phyloP scores from a whole-genome alignment of 2,329 filamentous ascomycete genomes.

The Trichoderma endophyticum region DNA sequence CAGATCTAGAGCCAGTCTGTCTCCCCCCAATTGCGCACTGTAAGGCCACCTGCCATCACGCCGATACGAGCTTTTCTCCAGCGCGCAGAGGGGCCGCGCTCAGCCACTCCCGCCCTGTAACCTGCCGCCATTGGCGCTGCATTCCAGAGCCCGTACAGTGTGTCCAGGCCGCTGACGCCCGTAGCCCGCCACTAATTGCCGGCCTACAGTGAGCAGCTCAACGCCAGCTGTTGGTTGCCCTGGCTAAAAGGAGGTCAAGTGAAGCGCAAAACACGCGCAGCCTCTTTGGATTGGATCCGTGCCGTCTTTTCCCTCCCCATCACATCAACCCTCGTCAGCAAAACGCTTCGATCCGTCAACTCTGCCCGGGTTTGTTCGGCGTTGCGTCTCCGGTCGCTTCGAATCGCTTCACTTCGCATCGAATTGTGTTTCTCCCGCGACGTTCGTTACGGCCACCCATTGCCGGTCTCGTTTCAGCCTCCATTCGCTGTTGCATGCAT shows the following conservation, averaged over 20 bases:
- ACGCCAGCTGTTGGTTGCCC: not conserved
- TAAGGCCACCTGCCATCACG: not conserved
- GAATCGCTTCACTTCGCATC: not conserved
- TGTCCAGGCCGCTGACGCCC: not conserved
- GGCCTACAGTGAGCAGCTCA: not conserved
- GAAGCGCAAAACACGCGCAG: not conserved
- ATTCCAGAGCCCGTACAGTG: constrained; percentile 8
- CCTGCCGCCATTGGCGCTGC: constrained; percentile 5
- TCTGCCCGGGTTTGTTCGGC: not conserved
- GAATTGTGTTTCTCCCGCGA: not conserved
- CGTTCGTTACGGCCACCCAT: not conserved
- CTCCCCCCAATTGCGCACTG: not conserved
- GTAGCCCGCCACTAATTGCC: not conserved
- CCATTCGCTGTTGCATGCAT: not conserved
- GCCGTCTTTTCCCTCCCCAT: constrained; percentile 2
- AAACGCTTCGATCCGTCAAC: not conserved
- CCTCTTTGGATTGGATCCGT: not conserved
- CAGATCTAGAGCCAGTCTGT: not conserved
- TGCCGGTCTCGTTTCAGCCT: not conserved
- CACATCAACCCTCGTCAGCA: not conserved
- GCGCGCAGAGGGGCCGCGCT: not conserved
- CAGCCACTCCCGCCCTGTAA: constrained; percentile 14
- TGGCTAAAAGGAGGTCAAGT: constrained; percentile 5
- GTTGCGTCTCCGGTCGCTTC: not conserved
- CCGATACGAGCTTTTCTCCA: constrained; percentile 9